Base-by-base conservation (phyloP, 306 rosid species). In the Abrus precatorius region DNA sequence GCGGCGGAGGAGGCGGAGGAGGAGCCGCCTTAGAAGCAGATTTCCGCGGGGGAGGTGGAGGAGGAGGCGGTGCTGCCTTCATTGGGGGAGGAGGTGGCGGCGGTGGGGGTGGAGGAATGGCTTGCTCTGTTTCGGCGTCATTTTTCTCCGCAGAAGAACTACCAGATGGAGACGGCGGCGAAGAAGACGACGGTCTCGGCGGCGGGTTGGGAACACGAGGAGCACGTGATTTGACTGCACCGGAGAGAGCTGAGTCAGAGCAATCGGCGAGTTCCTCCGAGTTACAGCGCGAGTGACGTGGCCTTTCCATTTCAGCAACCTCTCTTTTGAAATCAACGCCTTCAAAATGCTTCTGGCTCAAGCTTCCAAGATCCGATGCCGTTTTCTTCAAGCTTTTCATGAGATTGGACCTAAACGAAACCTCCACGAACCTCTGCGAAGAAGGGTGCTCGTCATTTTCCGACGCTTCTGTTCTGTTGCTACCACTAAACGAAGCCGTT, bases 161-260 rank as follows among this genome's bases (percentile, higher is more conserved):
- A 38, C 55, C 75, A 6, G 90, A 71, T 10, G 84, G 50, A 0
- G 81, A 70, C 0, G 82, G 69, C 2, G 91, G 8, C 9, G 89
- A 82, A 1, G 89, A 80, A 2, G 90, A 83, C 0, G 87, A 77
- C 3, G 92, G 97, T 43, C 75, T 86, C 27, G 99, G 99, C 11
- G 99, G 99, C 13, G 99, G 99, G 57, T 96, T 96, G 3, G 99
- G 98, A 75, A 96, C 95, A 75, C 99, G 87, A 13, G 99, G 97
- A 38, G 54, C 80, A 7, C 98, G 92, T 30, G 99, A 93, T 87
- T 93, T 89, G 72, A 90, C 78, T 1, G 30, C 60, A 38, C 11
- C 69, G 43, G 84, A 20, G 9, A 90, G 63, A 36, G 69, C 89
- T 2, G 90, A 78, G 78, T 84, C 83, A 43, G 88, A 43, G 11